A percentile compares a stretch with the other conserved stretches of the same genome.
These are phyloP conservation scores for Beauveria sp. DNA, from an alignment of 2,329 filamentous ascomycete genomes.

Conservation along the genomic window DNA sequence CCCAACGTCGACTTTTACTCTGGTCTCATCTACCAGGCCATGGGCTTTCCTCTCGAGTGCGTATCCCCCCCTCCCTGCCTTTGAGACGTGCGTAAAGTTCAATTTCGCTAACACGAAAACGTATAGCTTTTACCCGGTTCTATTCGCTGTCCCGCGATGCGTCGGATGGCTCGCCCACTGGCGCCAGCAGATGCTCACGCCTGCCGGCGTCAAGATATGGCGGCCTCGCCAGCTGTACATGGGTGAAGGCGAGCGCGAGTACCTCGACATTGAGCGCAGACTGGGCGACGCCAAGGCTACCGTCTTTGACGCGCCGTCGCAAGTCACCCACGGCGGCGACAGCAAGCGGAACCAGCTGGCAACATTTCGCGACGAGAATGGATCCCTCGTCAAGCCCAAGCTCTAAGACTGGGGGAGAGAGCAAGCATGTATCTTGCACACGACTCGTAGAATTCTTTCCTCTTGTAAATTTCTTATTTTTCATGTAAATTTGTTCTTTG, in stretches of 20 bases:
- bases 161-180: conserved; percentile 45
- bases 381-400: conserved; percentile 20
- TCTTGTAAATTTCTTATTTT: not conserved
- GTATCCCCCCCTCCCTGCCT: conserved; percentile 4
- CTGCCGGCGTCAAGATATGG: conserved; percentile 42
- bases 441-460: not conserved
- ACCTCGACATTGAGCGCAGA: conserved; percentile 30
- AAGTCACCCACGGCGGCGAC: conserved; percentile 32
- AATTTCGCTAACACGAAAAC: conserved; percentile 1
- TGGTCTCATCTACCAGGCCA: conserved; percentile 43
- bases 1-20: conserved; percentile 47
- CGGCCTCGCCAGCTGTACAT: conserved; percentile 40
- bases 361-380: conserved; percentile 30
- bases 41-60: conserved; percentile 42
- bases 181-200: conserved; percentile 41
- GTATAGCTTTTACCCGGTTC: conserved; percentile 38
- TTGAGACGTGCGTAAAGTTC: not conserved
- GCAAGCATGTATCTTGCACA: not conserved
- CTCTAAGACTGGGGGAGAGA: conserved; percentile 11
- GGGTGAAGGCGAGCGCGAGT: conserved; percentile 35
- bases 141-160: conserved; percentile 43
- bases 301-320: conserved; percentile 28
- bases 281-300: conserved; percentile 22
- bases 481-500: not conserved
- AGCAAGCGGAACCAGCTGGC: conserved; percentile 34